These are phyloP conservation scores for Macrocybe gigantea DNA, from an alignment of 768 basidiomycete species.

Conservation along the genomic window DNA sequence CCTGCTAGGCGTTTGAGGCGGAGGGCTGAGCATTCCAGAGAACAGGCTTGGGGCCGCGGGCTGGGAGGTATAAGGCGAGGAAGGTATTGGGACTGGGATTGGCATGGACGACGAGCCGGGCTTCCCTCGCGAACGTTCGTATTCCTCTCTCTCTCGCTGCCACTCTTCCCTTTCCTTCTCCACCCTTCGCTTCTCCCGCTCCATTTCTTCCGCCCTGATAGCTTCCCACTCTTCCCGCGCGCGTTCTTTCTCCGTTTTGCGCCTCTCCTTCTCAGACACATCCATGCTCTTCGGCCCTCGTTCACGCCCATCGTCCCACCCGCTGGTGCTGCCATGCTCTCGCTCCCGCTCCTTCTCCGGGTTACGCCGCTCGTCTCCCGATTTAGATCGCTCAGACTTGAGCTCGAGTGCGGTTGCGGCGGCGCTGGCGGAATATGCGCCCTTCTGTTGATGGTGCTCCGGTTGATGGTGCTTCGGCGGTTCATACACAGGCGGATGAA, in stretches of 20 bases:
- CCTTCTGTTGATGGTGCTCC: too few relatives aligned
- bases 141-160: conserved; percentile 11
- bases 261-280: too few relatives aligned
- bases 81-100: background rate
- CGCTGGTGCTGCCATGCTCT: too few relatives aligned
- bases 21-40: background rate
- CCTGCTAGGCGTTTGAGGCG: conserved; percentile 7
- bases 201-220: conserved; percentile 14
- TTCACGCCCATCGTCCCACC: too few relatives aligned
- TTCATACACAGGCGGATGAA: too few relatives aligned
- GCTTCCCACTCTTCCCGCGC: too few relatives aligned
- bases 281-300: too few relatives aligned
- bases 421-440: conserved; percentile 43
- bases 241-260: too few relatives aligned
- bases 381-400: too few relatives aligned
- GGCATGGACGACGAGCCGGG: background rate
- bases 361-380: too few relatives aligned
- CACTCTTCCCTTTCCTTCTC: conserved; percentile 15
- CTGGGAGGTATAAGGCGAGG: conserved; percentile 6
- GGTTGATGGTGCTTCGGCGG: too few relatives aligned
- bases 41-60: conserved; percentile 6
- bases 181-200: conserved; percentile 20
- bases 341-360: too few relatives aligned
- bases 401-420: conserved; percentile 46
- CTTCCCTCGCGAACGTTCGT: conserved; percentile 1